These are phyloP conservation scores for Citrus glauca DNA, from an alignment of 345 rosid genomes.

Conservation along the genomic window DNA sequence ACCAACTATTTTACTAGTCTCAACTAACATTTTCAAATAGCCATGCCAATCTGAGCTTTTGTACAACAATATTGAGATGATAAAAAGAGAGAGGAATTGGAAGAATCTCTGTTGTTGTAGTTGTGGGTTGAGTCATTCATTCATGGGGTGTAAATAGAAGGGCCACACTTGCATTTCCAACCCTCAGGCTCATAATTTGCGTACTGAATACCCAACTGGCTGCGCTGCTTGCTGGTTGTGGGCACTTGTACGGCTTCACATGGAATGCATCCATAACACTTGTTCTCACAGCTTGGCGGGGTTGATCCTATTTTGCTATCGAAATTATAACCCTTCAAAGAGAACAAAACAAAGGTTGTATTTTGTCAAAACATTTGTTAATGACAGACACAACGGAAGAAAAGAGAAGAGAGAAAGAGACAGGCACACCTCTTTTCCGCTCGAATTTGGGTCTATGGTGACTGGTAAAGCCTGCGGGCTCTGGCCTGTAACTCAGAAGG, in stretches of 20 bases:
- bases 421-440: neutral
- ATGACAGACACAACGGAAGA: neutral
- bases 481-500: neutral
- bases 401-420: conserved; percentile 6
- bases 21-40: neutral
- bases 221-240: conserved; percentile 28
- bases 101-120: neutral
- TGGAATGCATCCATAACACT: conserved; percentile 72
- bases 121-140: neutral
- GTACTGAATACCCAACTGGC: conserved; percentile 39
- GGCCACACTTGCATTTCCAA: conserved; percentile 86
- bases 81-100: neutral
- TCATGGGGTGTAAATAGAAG: conserved; percentile 54
- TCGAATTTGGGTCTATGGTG: neutral
- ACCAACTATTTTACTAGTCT: neutral
- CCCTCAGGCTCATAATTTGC: conserved; percentile 83
- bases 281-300: conserved; percentile 74
- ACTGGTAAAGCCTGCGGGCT: neutral
- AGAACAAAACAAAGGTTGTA: neutral
- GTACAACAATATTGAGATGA: neutral
- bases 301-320: conserved; percentile 60
- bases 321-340: conserved; percentile 14
- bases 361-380: neutral
- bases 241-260: conserved; percentile 82
- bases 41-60: neutral